Evolutionary conservation across 208 protist species (phyloP), one percentile per base, ranked within the genome.

Genomic region (Leptomonas seymouri): DNA sequence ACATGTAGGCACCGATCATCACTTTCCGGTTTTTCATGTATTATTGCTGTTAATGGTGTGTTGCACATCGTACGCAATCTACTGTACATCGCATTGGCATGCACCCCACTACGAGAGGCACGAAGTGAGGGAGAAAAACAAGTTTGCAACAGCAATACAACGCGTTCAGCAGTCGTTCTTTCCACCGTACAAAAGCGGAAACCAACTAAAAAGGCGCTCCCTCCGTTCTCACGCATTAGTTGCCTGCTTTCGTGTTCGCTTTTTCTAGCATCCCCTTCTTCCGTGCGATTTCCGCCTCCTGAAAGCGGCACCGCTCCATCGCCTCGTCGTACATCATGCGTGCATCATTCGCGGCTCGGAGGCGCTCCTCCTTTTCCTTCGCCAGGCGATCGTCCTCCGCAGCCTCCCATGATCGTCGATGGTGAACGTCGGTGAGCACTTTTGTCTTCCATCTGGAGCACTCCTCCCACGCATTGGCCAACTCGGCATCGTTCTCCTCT

Each of bases 271-370:
- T 28, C 25, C 74, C 89, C 67, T 88, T 86, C 56, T 81, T 80
- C 30, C 82, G 86, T 66, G 74, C 80, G 21, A 88, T 85, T 54
- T 97, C 82, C 21, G 87, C 85, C 53, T 93, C 89, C 28, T 86
- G 67, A 44, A 84, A 91, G 27, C 82, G 84, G 54, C 84, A 77
- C 51, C 70, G 85, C 67, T 88, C 86, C 20, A 93, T 68, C 25
- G 64, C 74, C 64, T 93, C 90, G 27, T 95, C 87, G 51, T 94
- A 80, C 50, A 75, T 54, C 28, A 86, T 83, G 46, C 88, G 71
- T 21, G 89, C 89, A 61, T 97, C 89, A 62, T 93, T 87, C 46
- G 90, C 87, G 31, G 72, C 82, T 27, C 82, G 85, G 7, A 80
- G 68, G 27, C 85, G 74, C 48, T 93, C 89, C 57, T 93, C 88